These are phyloP conservation scores for Hirschfeldia incana DNA, from an alignment of 345 rosid genomes.

Conservation along the genomic window DNA sequence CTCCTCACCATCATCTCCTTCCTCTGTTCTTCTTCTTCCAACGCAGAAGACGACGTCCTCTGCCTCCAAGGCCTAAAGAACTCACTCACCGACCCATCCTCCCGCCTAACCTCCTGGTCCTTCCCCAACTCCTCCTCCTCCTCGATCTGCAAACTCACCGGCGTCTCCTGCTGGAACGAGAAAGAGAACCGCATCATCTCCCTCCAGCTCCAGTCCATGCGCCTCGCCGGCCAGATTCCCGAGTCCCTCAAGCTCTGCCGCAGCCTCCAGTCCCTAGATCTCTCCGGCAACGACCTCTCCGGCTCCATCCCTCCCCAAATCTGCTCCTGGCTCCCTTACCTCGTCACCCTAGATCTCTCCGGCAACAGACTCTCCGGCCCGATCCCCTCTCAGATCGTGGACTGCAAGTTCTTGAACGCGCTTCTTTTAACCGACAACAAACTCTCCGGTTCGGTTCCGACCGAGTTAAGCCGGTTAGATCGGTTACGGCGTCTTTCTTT, in stretches of 20 bases:
- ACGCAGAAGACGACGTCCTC: conserved; percentile 53
- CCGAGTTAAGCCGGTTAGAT: conserved; percentile 48
- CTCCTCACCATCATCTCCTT: background rate
- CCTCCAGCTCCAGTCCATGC: conserved; percentile 61
- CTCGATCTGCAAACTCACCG: conserved; percentile 64
- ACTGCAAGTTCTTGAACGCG: conserved; percentile 56
- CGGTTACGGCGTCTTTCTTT: conserved; percentile 53
- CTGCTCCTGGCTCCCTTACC: conserved; percentile 60
- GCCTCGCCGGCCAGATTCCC: conserved; percentile 62
- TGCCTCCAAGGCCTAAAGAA: conserved; percentile 58
- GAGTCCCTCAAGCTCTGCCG: conserved; percentile 58
- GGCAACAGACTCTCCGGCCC: conserved; percentile 49
- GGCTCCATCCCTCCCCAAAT: conserved; percentile 59
- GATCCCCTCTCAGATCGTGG: conserved; percentile 51
- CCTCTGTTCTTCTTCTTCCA: conserved; percentile 6
- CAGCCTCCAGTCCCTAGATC: conserved; percentile 53
- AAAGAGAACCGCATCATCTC: conserved; percentile 60
- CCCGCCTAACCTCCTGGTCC: conserved; percentile 43
- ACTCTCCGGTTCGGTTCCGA: conserved; percentile 59
- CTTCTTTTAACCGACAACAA: conserved; percentile 45
- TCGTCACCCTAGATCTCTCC: conserved; percentile 62
- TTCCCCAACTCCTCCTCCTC: conserved; percentile 52
- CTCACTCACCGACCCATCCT: conserved; percentile 47
- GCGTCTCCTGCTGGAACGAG: conserved; percentile 89
- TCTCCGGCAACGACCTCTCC: conserved; percentile 53